These are phyloP conservation scores for Blastobotrys serpentis DNA, from an alignment of 1,139 yeast genomes.

Conservation along the genomic window DNA sequence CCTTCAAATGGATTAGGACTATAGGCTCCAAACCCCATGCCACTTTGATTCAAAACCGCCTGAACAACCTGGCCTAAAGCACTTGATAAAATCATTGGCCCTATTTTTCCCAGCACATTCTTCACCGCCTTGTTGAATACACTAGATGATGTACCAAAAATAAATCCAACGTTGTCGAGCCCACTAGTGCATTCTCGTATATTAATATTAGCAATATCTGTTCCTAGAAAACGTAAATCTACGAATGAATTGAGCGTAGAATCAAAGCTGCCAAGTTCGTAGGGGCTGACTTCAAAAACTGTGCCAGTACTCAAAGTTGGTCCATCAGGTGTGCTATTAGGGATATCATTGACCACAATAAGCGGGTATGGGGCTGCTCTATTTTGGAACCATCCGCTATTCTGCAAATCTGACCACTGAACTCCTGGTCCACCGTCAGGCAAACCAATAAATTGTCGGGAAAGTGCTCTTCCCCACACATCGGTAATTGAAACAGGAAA, in stretches of 20 bases:
- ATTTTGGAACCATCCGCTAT: conserved; percentile 49
- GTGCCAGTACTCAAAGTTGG: conserved; percentile 52
- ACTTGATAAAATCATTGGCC: conserved; percentile 21
- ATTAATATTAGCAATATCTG: conserved; percentile 47
- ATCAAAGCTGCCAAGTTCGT: conserved; percentile 89
- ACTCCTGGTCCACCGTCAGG: conserved; percentile 58
- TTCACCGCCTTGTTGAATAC: conserved; percentile 60
- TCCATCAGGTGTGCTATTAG: conserved; percentile 47
- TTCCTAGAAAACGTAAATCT: conserved; percentile 70
- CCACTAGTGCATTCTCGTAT: conserved; percentile 77
- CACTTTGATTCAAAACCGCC: conserved; percentile 23
- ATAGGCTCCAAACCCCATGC: conserved; percentile 61
- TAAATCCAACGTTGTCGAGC: conserved; percentile 71
- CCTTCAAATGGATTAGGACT: conserved; percentile 69
- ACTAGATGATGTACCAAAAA: conserved; percentile 74
- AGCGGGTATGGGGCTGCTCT: conserved; percentile 83
- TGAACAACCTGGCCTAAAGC: conserved; percentile 15
- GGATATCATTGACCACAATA: conserved; percentile 71
- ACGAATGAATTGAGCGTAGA: conserved; percentile 67
- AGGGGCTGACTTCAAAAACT: conserved; percentile 75
- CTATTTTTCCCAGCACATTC: conserved; percentile 1
- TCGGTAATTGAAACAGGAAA: conserved; percentile 70
- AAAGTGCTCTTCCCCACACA: conserved; percentile 83
- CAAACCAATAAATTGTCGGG: conserved; percentile 61
- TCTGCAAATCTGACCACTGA: conserved; percentile 63